Evolutionary conservation across 1,139 yeast species (phyloP), one percentile per base, ranked within the genome.

Genomic region (Oligophagozyma castellii): DNA sequence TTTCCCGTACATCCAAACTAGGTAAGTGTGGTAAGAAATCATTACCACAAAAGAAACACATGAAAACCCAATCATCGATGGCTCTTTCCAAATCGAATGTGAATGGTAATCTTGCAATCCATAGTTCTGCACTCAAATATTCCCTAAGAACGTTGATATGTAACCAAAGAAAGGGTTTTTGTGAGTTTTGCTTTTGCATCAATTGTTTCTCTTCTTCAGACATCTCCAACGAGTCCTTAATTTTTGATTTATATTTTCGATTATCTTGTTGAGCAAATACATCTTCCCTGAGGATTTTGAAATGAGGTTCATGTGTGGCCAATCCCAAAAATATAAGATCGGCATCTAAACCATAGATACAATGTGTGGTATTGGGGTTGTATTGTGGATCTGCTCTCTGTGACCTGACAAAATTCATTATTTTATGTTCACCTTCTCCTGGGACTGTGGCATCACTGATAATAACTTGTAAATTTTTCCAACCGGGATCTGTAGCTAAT

Each of bases 381-480:
- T 86, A 84, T 48, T 70, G 80, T 1, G 89, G 78, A 45, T 80
- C 86, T 27, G 84, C 73, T 51, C 94, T 70, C 56, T 80, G 83
- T 29, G 76, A 67, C 44, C 98, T 72, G 42, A 92, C 80, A 48
- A 78, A 84, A 42, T 79, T 80, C 98, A 89, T 92, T 44, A 89
- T 77, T 53, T 89, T 89, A 61, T 89, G 99, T 57, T 89, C 99
- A 49, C 99, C 99, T 62, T 89, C 99, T 35, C 99, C 99, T 1
- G 99, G 98, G 8, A 86, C 96, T 19, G 93, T 89, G 29, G 93
- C 95, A 43, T 93, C 99, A 49, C 94, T 79, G 28, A 89, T 71
- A 22, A 89, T 71, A 16, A 89, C 76, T 44, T 81, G 86, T 26
- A 89, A 61, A 30, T 73, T 65, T 26, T 76, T 78, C 98, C 98